phyloP scores from a whole-genome alignment of 805 yeast species.

The Candida hispaniensis region DNA sequence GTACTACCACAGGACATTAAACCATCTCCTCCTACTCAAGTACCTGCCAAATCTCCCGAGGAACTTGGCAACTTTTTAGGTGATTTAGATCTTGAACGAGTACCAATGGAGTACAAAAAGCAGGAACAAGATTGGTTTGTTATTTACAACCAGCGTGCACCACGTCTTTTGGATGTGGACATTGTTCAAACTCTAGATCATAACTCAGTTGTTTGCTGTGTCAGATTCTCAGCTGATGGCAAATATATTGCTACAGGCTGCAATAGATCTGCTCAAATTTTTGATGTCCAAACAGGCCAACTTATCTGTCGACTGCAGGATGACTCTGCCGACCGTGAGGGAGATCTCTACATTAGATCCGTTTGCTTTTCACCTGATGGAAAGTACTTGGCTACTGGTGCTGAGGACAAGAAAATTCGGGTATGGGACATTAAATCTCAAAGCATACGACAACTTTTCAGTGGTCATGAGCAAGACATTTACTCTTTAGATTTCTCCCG shows the following conservation, averaged over 20 bases:
- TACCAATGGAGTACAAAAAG: slow-evolving; percentile 68
- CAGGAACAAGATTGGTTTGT: slow-evolving; percentile 78
- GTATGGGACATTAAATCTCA: slow-evolving; percentile 90
- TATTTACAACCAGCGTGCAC: slow-evolving; percentile 80
- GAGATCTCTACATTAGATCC: slow-evolving; percentile 86
- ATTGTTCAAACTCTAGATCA: slow-evolving; percentile 85
- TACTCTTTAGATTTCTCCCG: slow-evolving; percentile 93
- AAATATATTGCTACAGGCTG: slow-evolving; percentile 93
- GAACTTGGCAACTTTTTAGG: slow-evolving; percentile 29
- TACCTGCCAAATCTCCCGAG: slow-evolving; percentile 23
- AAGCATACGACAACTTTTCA: slow-evolving; percentile 65
- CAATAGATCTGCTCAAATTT: slow-evolving; percentile 90
- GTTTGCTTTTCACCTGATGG: slow-evolving; percentile 96
- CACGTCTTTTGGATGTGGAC: slow-evolving; percentile 68
- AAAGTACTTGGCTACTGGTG: slow-evolving; percentile 86
- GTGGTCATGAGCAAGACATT: slow-evolving; percentile 96
- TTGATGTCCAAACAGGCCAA: slow-evolving; percentile 84
- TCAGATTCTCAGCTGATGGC: slow-evolving; percentile 83
- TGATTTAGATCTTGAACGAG: slow-evolving; percentile 69
- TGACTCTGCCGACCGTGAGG: slow-evolving; percentile 57
- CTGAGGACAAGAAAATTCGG: slow-evolving; percentile 65
- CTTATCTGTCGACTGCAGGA: slow-evolving; percentile 78
- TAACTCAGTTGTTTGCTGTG: slow-evolving; percentile 93
- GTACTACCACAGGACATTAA: slow-evolving; percentile 13
- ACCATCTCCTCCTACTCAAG: slow-evolving; percentile 25